phyloP scores from a whole-genome alignment of 495 filamentous ascomycete species.

The Lasiosphaeria miniovina region DNA sequence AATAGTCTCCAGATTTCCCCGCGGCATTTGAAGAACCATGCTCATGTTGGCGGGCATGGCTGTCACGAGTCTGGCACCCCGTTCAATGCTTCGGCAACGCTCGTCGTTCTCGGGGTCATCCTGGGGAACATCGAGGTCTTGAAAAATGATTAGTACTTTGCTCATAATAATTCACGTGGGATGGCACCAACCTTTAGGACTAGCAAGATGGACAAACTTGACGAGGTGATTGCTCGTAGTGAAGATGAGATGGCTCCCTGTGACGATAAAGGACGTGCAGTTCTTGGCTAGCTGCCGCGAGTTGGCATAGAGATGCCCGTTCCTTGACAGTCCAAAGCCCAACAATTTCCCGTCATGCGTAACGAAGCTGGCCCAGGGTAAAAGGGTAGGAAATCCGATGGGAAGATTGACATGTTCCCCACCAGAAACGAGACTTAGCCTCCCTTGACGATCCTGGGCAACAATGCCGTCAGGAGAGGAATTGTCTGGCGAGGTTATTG shows the following conservation, averaged over 20 bases:
- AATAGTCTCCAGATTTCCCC: conserved; percentile 94
- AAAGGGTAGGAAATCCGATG: conserved; percentile 37
- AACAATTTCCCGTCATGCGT: conserved; percentile 39
- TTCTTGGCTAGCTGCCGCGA: conserved; percentile 69
- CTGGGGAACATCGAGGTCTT: conserved; percentile 74
- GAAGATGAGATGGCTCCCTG: conserved; percentile 78
- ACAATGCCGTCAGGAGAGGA: conserved; percentile 17
- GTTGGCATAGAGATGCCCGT: conserved; percentile 77
- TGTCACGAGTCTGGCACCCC: conserved; percentile 80
- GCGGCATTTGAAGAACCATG: conserved; percentile 84
- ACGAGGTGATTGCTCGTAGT: conserved; percentile 88
- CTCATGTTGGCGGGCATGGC: conserved; percentile 84
- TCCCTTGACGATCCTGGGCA: conserved; percentile 38
- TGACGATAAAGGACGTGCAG: conserved; percentile 86
- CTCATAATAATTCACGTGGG: not conserved
- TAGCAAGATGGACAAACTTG: conserved; percentile 83
- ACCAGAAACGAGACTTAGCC: conserved; percentile 23
- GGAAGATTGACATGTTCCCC: conserved; percentile 10
- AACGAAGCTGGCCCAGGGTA: conserved; percentile 53
- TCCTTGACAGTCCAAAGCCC: conserved; percentile 63
- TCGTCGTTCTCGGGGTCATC: conserved; percentile 93
- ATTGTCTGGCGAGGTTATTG: conserved; percentile 18
- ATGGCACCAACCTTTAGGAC: conserved; percentile 56
- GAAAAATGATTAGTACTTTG: conserved; percentile 17
- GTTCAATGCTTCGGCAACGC: conserved; percentile 86